Evolutionary conservation across 192 early-diverging fungal genomes (phyloP).

Genomic region (Coemansia sp.): DNA sequence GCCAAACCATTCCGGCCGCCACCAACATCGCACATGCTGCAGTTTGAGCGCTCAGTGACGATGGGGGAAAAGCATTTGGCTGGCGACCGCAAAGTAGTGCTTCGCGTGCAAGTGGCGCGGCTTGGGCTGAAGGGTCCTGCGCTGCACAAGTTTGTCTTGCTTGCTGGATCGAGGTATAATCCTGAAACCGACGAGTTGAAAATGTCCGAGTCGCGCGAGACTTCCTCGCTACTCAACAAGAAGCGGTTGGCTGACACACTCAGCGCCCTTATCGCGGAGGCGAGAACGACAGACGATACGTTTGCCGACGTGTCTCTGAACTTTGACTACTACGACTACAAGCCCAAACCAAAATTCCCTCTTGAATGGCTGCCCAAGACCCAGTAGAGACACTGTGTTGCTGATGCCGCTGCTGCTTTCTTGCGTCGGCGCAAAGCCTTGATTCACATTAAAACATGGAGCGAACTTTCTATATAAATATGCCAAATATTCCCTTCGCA

Average conservation of each 20-base stretch:
- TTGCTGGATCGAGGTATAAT: conserved; percentile 39
- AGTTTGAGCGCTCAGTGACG: conserved; percentile 38
- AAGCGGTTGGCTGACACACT: conserved; percentile 41
- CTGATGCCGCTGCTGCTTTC: too few relatives aligned
- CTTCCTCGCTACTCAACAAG: conserved; percentile 43
- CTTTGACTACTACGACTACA: conserved; percentile 28
- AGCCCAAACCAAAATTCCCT: conserved; percentile 26
- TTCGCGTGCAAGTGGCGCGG: conserved; percentile 29
- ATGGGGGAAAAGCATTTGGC: conserved; percentile 38
- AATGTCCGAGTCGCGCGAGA: conserved; percentile 42
- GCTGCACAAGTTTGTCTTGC: conserved; percentile 48
- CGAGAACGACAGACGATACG: conserved; percentile 41
- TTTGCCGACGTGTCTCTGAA: conserved; percentile 43
- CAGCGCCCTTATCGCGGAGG: conserved; percentile 25
- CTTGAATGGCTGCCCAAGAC: conserved; percentile 28
- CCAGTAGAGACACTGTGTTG: too few relatives aligned
- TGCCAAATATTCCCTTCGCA: too few relatives aligned
- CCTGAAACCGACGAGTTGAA: conserved; percentile 43
- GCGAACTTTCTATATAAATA: too few relatives aligned
- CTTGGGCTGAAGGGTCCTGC: conserved; percentile 32
- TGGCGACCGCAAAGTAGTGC: conserved; percentile 38
- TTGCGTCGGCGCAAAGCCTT: too few relatives aligned
- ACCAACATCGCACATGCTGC: conserved; percentile 13
- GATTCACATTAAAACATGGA: too few relatives aligned
- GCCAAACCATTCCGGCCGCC: conserved; percentile 38